A percentile compares a stretch with the other conserved stretches of the same genome.
Conservation (phyloP, 2,329 filamentous ascomycete species). For the Penicillium sp. region DNA sequence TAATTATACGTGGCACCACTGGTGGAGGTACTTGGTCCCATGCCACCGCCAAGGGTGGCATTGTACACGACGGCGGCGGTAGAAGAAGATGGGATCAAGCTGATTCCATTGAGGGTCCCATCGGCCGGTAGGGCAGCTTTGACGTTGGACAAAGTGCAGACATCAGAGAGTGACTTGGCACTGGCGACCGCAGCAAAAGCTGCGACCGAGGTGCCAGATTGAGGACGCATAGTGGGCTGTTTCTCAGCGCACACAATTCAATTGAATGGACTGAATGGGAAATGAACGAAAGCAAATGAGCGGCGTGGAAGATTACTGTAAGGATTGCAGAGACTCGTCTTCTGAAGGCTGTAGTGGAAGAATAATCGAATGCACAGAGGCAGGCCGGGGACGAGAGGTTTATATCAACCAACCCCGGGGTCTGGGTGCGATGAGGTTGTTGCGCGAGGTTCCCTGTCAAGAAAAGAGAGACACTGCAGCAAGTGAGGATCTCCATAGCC, state of each 20-base stretch:
- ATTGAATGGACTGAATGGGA: no score
- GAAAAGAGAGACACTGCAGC: not conserved
- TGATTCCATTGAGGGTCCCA: conserved; percentile 39
- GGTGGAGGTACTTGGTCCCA: conserved; percentile 10
- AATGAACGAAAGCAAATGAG: no score
- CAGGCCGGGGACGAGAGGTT: no score
- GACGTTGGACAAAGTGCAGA: conserved; percentile 43
- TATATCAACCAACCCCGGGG: no score
- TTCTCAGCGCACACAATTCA: no score
- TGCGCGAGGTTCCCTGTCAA: no score
- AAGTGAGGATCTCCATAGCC: not conserved
- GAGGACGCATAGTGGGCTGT: conserved; percentile 20
- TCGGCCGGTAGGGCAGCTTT: conserved; percentile 39
- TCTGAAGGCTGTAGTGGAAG: no score
- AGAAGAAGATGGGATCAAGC: conserved; percentile 38
- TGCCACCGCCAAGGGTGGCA: conserved; percentile 19
- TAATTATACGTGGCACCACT: conserved; percentile 23
- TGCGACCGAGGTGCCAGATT: conserved; percentile 11
- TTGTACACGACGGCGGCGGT: conserved; percentile 38
- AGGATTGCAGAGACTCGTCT: no score
- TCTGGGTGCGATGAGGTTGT: no score
- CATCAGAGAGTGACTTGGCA: conserved; percentile 34
- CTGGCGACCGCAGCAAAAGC: conserved; percentile 24
- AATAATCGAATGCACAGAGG: no score
- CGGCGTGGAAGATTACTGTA: no score